Base-by-base conservation (phyloP, 441 rosid genomes). In the Gossypium davidsonii region DNA sequence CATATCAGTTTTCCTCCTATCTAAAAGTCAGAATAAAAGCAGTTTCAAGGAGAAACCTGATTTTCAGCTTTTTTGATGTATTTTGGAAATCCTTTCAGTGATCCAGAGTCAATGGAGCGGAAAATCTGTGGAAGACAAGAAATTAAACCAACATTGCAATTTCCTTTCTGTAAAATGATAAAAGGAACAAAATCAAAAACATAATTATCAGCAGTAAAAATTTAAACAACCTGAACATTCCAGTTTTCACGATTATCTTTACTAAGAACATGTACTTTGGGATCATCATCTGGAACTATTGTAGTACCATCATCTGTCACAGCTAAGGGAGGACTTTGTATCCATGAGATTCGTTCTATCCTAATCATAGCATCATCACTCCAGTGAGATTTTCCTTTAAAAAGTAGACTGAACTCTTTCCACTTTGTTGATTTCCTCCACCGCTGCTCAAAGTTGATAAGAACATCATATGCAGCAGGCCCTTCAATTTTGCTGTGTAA, bases 381-480 rank as follows among this genome's bases (percentile, higher is more conserved):
- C 94, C 90, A 91, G 74, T 82, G 93, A 71, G 83, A 73, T 83
- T 78, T 82, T 63, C 81, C 88, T 84, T 79, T 86, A 1, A 90
- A 75, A 79, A 80, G 78, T 39, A 88, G 78, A 74, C 86, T 83
- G 78, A 88, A 86, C 80, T 91, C 97, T 67, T 71, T 89, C 91
- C 94, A 90, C 73, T 73, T 83, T 49, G 96, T 86, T 76, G 96
- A 86, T 81, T 86, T 91, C 78, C 83, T 89, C 98, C 98, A 93
- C 42, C 98, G 88, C 79, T 93, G 97, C 86, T 93, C 98, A 78
- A 93, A 93, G 88, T 93, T 93, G 71, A 89, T 86, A 73, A 93
- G 97, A 73, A 90, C 91, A 71, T 93, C 98, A 84, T 91, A 93
- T 18, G 92, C 98, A 26, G 98, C 98, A 74, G 97, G 94, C 44